phyloP scores from a whole-genome alignment of 495 filamentous ascomycete genomes.

The Gamarada debralockiae region DNA sequence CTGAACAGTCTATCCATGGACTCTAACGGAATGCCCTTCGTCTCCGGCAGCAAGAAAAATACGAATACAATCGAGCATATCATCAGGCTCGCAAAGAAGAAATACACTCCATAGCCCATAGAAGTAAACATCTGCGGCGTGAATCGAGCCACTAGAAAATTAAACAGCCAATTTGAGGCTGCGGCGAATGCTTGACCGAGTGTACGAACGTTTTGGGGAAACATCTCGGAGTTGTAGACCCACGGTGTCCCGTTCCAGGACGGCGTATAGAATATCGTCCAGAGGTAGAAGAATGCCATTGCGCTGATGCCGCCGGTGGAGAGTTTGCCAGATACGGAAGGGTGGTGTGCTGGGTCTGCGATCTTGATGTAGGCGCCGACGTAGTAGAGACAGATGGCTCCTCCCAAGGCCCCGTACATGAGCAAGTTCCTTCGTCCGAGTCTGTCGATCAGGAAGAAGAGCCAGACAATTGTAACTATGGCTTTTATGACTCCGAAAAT shows the following conservation, averaged over 20 bases:
- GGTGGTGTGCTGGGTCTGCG: slow-evolving; percentile 42
- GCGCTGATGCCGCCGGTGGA: slow-evolving; percentile 60
- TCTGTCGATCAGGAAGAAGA: slow-evolving; percentile 67
- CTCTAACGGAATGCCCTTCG: slow-evolving; percentile 47
- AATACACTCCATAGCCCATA: slow-evolving; percentile 71
- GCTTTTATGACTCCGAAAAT: slow-evolving; percentile 62
- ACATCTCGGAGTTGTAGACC: slow-evolving; percentile 64
- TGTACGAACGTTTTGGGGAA: slow-evolving; percentile 57
- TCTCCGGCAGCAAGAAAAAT: slow-evolving; percentile 47
- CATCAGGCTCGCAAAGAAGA: slow-evolving; percentile 75
- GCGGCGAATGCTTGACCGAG: slow-evolving; percentile 67
- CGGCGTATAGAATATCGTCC: slow-evolving; percentile 41
- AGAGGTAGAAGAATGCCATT: slow-evolving; percentile 77
- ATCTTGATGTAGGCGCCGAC: slow-evolving; percentile 50
- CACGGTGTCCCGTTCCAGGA: slow-evolving; percentile 60
- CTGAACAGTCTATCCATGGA: slow-evolving; percentile 56
- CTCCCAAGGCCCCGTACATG: slow-evolving; percentile 50
- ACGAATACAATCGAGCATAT: slow-evolving; percentile 63
- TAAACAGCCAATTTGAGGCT: slow-evolving; percentile 72
- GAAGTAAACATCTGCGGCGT: slow-evolving; percentile 71
- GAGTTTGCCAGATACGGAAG: slow-evolving; percentile 35
- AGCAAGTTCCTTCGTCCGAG: slow-evolving; percentile 49
- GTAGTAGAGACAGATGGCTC: slow-evolving; percentile 53
- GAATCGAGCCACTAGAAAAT: slow-evolving; percentile 70
- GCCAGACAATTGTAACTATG: slow-evolving; percentile 48